These are phyloP conservation scores for Solanum bulbocastanum DNA, from an alignment of 257 asterid genomes.

Conservation along the genomic window DNA sequence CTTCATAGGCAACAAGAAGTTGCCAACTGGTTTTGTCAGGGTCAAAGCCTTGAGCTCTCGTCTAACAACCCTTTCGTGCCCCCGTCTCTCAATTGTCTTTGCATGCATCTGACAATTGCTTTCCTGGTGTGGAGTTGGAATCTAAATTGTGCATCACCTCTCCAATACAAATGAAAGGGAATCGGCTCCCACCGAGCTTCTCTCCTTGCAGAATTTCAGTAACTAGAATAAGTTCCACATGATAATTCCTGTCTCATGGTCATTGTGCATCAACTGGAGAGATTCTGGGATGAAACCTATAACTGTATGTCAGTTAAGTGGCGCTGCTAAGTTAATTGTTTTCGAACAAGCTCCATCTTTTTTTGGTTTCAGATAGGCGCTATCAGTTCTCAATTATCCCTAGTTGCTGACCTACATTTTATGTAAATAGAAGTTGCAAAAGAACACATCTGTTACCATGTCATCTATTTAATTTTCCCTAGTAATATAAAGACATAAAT, in stretches of 20 bases:
- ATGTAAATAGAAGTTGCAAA: neutral
- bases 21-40: neutral
- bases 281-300: neutral
- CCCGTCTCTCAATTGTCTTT: neutral
- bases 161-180: neutral
- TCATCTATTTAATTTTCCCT: neutral
- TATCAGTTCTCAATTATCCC: neutral
- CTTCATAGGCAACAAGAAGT: neutral
- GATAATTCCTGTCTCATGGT: neutral
- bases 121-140: neutral
- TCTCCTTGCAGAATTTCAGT: neutral
- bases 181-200: neutral
- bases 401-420: neutral
- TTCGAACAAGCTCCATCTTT: neutral
- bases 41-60: neutral
- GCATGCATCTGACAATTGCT: neutral
- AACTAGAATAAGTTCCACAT: neutral
- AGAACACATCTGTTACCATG: neutral
- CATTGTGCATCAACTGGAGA: neutral
- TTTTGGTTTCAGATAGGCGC: neutral
- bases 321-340: neutral
- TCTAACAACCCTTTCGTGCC: neutral
- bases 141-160: neutral
- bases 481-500: neutral
- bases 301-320: neutral